Conservation (phyloP, 2,329 filamentous ascomycete species). For the Diaporthe capsici region DNA sequence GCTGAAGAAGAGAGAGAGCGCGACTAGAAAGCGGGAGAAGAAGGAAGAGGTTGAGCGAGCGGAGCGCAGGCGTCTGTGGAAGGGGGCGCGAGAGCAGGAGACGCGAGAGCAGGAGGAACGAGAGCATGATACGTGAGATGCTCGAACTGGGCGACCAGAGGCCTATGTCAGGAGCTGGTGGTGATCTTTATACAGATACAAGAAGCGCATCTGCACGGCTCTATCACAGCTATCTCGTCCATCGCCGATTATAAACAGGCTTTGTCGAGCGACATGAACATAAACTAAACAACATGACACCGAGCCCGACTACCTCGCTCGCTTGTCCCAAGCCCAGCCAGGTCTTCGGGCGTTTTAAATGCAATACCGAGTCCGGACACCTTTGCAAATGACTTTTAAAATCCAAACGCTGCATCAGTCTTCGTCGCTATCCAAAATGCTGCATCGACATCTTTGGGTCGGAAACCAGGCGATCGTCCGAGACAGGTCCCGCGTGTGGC, state of each 20-base stretch:
- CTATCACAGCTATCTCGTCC: neutral
- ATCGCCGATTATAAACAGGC: neutral
- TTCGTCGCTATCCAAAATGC: slow-evolving; percentile 47
- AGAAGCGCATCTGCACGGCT: neutral
- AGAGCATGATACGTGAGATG: neutral
- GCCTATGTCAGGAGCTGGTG: neutral
- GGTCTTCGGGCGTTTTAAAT: neutral
- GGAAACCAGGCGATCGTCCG: slow-evolving; percentile 50
- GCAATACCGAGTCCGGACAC: neutral
- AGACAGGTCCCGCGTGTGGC: slow-evolving; percentile 48
- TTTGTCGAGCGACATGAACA: neutral
- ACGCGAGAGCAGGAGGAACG: neutral
- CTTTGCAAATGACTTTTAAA: neutral
- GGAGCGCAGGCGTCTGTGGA: slow-evolving; percentile 6
- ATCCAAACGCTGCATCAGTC: slow-evolving; percentile 7
- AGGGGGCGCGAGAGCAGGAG: neutral
- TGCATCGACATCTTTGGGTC: slow-evolving; percentile 48
- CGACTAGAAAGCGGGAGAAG: slow-evolving; percentile 38
- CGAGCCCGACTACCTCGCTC: neutral
- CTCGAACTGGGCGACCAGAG: neutral
- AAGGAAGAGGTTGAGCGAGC: slow-evolving; percentile 29
- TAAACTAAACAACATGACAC: neutral
- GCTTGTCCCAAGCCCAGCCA: neutral
- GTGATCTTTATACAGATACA: neutral
- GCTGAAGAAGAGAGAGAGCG: slow-evolving; percentile 45